phyloP scores from a whole-genome alignment of 148 eudicot species.

The Cornus controversa region DNA sequence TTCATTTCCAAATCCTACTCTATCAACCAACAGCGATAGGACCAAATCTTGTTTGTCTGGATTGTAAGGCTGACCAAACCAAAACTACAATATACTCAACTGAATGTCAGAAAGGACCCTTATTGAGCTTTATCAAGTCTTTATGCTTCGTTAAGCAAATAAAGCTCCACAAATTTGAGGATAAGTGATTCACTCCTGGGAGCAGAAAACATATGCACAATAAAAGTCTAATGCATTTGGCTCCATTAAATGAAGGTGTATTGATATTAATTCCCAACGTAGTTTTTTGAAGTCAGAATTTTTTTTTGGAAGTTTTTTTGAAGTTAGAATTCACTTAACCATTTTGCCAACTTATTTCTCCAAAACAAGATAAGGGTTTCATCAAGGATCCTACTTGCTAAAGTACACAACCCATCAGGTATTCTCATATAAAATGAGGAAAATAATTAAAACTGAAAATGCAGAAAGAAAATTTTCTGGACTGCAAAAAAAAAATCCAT shows the following conservation, averaged over 20 bases:
- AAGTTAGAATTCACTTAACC: neutral
- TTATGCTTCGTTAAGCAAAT: neutral
- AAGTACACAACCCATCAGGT: neutral
- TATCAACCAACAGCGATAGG: neutral
- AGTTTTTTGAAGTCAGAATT: neutral
- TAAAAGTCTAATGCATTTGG: neutral
- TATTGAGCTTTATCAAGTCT: neutral
- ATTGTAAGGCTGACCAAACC: neutral
- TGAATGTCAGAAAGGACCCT: neutral
- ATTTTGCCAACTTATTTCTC: neutral
- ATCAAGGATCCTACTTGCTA: neutral
- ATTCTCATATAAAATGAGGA: neutral
- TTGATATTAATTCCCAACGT: neutral
- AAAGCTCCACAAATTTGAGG: neutral
- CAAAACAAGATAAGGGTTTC: slow-evolving; percentile 8
- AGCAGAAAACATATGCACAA: neutral
- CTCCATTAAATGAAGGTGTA: neutral
- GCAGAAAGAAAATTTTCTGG: neutral
- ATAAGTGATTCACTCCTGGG: neutral
- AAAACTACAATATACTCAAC: neutral
- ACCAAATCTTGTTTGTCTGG: neutral
- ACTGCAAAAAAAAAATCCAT: neutral
- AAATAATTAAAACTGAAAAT: neutral
- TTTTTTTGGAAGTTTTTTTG: too few species aligned
- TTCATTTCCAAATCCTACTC: neutral